Evolutionary conservation across 2,329 filamentous ascomycete species (phyloP), one percentile per base, ranked within the genome.

Genomic region (Exophiala xenobiotica): DNA sequence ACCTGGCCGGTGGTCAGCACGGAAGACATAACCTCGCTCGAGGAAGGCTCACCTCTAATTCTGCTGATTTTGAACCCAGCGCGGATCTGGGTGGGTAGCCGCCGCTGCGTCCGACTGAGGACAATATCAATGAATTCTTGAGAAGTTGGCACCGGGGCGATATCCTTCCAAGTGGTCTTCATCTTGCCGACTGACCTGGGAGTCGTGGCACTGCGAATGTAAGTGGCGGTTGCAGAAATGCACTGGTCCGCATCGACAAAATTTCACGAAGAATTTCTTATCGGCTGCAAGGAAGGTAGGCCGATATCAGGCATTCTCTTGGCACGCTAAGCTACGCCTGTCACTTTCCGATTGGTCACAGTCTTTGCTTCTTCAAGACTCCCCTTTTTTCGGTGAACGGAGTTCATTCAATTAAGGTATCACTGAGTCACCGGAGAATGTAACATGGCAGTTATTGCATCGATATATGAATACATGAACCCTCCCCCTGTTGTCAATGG

Each of bases 41-140:
- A 12, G 23, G 27, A 49, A 57, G 47, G 57, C 61, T 58, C 68
- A 78, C 75, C 72, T 74, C 92, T 80, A 66, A 97, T 96, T 80
- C 92, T 85, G 69, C 84, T 88, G 69, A 97, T 96, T 74, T 96
- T 87, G 79, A 99, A 99, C 53, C 93, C 93, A 33, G 91, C 83
- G 65, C 93, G 84, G 68, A 99, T 97, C 77, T 96, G 90, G 42
- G 90, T 99, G 11, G 93, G 93, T 59, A 99, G 78, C 57, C 92
- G 86, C 67, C 92, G 82, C 79, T 97, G 92, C 3, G 90, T 96
- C 63, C 93, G 81, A 67, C 88, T 95, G 65, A 99, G 81, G 61
- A 97, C 91, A 70, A 99, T 96, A 74, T 99, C 93, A 64, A 99
- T 80, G 68, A 99, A 97, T 74, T 99, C 93, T 77, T 95, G 87